Conservation (phyloP, 1,284 basidiomycete species). For the Flammula alnicola region DNA sequence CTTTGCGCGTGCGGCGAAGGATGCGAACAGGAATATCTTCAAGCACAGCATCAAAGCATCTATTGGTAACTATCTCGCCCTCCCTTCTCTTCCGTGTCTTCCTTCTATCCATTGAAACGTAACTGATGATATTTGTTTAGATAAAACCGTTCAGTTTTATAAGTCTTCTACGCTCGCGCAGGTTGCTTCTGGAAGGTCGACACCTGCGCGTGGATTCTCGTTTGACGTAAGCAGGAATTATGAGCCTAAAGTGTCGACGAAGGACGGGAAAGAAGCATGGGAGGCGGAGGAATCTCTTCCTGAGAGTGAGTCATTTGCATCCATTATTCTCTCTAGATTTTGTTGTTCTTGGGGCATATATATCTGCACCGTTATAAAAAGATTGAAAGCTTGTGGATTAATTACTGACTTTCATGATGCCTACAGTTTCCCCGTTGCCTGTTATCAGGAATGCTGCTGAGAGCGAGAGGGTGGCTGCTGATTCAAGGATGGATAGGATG, state of each 20-base stretch:
- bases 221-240: conserved; percentile 32
- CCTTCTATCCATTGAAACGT: conserved; percentile 1
- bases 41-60: conserved; percentile 74
- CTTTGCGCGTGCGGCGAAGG: conserved; percentile 25
- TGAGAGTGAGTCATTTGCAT: conserved; percentile 25
- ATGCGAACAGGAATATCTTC: conserved; percentile 44
- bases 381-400: background rate
- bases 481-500: conserved; percentile 68
- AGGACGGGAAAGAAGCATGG: conserved; percentile 30
- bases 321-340: conserved; percentile 7
- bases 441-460: conserved; percentile 54
- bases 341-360: conserved; percentile 10
- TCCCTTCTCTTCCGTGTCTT: background rate
- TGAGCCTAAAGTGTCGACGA: conserved; percentile 20
- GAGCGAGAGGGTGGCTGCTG: conserved; percentile 54
- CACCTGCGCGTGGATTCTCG: conserved; percentile 42
- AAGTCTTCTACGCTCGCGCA: conserved; percentile 54
- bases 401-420: conserved; percentile 35
- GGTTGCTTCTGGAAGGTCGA: conserved; percentile 44
- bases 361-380: background rate
- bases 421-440: conserved; percentile 47
- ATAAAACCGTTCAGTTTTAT: conserved; percentile 61
- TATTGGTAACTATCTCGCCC: conserved; percentile 53
- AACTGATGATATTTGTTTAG: conserved; percentile 34
- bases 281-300: conserved; percentile 26